phyloP scores from a whole-genome alignment of 2,329 filamentous ascomycete genomes.

The Fusarium agapanthi region DNA sequence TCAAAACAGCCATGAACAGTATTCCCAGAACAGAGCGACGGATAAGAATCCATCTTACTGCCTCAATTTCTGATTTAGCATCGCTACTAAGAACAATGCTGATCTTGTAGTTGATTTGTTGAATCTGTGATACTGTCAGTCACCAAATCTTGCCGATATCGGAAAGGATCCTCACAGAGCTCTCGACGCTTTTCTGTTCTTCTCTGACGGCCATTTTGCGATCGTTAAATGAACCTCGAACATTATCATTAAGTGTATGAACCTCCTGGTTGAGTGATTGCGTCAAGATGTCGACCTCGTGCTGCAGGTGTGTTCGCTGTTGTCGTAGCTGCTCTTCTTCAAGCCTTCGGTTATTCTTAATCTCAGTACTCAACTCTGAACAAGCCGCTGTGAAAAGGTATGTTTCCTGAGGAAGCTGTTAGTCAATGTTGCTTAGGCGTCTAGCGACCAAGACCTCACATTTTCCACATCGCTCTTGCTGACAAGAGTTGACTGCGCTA shows the following conservation, averaged over 20 bases:
- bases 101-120: conserved; percentile 97
- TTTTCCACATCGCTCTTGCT: conserved; percentile 95
- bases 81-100: conserved; percentile 90
- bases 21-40: conserved; percentile 71
- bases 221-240: conserved; percentile 97
- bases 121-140: conserved; percentile 65
- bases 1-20: conserved; percentile 70
- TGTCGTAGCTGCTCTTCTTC: conserved; percentile 84
- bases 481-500: conserved; percentile 82
- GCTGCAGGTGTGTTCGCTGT: conserved; percentile 85
- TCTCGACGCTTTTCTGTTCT: conserved; percentile 86
- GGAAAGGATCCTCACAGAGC: conserved; percentile 64
- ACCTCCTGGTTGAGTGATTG: conserved; percentile 88
- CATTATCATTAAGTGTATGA: conserved; percentile 81
- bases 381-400: conserved; percentile 96
- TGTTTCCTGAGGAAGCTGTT: conserved; percentile 65
- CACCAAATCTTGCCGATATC: not conserved
- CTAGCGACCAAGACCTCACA: conserved; percentile 39
- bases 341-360: conserved; percentile 78
- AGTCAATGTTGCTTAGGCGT: conserved; percentile 2
- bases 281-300: conserved; percentile 91
- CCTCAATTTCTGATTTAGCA: conserved; percentile 90
- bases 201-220: conserved; percentile 90
- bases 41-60: conserved; percentile 84
- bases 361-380: conserved; percentile 87